Evolutionary conservation across 306 rosid genomes (phyloP), one percentile per base, ranked within the genome.

Genomic region (Gastrolobium bilobum): DNA sequence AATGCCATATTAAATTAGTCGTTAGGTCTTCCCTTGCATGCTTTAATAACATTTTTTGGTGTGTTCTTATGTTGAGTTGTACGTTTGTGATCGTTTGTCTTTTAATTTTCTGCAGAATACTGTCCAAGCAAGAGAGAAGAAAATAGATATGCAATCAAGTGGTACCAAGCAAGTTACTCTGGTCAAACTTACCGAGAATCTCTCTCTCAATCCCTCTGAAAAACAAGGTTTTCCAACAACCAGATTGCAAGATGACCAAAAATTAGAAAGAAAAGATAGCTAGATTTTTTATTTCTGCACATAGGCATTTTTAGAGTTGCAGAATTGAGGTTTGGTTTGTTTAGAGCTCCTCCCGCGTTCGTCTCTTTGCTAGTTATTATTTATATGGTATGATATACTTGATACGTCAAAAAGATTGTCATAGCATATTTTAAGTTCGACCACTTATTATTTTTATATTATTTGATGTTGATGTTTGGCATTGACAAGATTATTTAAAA

Each of bases 111-210:
- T 54, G 82, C 94, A 88, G 90, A 82, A 69, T 37, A 81, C 40
- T 37, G 35, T 56, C 4, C 60, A 48, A 42, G 78, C 81, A 7
- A 80, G 81, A 76, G 85, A 85, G 54, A 73, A 42, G 81, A 80
- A 54, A 62, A 43, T 8, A 31, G 87, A 66, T 60, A 70, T 79
- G 65, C 84, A 81, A 51, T 82, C 87, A 3, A 72, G 68, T 60
- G 85, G 79, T 40, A 62, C 34, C 59, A 77, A 78, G 70, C 73
- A 64, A 83, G 71, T 10, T 29, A 40, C 61, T 67, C 89, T 90
- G 26, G 56, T 88, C 73, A 78, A 62, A n/a, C 89, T 59, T 7
- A 75, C 92, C 15, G 73, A 78, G 71, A 90, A 90, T 57, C 91
- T 87, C 1, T 85, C 87, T 74, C 83, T 89, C 54, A 68, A 46